Conservation (phyloP, 805 yeast species). For the Metschnikowia hibisci region DNA sequence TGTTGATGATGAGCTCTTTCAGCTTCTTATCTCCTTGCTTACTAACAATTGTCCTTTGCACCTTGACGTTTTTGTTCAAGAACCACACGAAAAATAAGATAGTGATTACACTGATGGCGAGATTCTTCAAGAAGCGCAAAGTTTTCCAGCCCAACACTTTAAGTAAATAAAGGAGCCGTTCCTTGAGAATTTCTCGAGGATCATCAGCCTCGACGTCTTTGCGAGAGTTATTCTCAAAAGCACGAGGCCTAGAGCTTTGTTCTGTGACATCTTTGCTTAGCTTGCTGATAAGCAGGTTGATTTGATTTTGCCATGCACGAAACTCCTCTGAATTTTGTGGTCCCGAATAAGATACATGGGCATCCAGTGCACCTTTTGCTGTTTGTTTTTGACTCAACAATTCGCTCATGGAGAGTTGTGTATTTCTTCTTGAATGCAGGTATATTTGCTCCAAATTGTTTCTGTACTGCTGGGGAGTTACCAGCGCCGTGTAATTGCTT, state of each 20-base stretch:
- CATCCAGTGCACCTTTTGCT: conserved; percentile 5
- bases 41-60: conserved; percentile 36
- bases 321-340: conserved; percentile 35
- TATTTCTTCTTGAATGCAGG: conserved; percentile 40
- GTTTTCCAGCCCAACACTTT: conserved; percentile 27
- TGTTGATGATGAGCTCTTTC: conserved; percentile 40
- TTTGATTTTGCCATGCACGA: conserved; percentile 51
- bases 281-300: conserved; percentile 44
- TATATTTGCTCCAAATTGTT: conserved; percentile 40
- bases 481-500: conserved; percentile 26
- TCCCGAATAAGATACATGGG: conserved; percentile 3
- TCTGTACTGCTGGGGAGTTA: conserved; percentile 27
- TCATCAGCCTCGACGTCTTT: conserved; percentile 10
- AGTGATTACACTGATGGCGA: conserved; percentile 34
- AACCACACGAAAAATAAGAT: conserved; percentile 41
- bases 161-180: conserved; percentile 22
- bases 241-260: conserved; percentile 1
- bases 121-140: conserved; percentile 29
- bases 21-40: conserved; percentile 24
- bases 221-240: conserved; percentile 8
- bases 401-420: conserved; percentile 34
- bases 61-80: conserved; percentile 37
- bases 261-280: conserved; percentile 36
- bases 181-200: conserved; percentile 16
- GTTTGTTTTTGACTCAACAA: conserved; percentile 27